Base-by-base conservation (phyloP, 768 basidiomycete genomes). In the Rhodotorula kratochvilovae region DNA sequence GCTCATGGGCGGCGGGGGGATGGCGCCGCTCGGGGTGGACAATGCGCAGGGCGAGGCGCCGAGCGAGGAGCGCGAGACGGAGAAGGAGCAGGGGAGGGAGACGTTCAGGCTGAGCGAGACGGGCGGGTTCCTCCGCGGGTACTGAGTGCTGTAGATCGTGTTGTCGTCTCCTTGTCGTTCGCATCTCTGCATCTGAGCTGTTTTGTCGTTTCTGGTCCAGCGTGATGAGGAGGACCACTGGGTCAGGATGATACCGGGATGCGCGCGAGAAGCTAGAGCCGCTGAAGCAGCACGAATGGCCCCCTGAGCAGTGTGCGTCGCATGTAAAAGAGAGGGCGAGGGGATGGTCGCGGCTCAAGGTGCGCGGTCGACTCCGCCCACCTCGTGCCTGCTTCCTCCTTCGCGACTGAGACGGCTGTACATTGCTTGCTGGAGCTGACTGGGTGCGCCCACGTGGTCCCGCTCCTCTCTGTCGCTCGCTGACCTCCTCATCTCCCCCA, bases 121-220 rank as follows among this genome's bases (percentile, higher is more conserved):
- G 21, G 66, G 63, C 25, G 70, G 70, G 13, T 71, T 71, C 56
- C n/a, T 67, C 6, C 35, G 51, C 0, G 57, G 56, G 3, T 71
- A 35, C 25, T 16, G 17, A 27, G 23, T 36, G 31, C 25, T 15
- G 11, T 39, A 1, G 29, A 31, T 19, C 17, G 4, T 39, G 11
- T 25, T 48, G 62, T 46, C 42, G 46, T 45, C 23, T 25, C 39
- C 23, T 5, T 60, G 53, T 62, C 35, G 31, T 62, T 56, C 27
- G 33, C 45, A 35, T 6, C 35, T 48, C 25, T n/a, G n/a, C n/a
- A n/a, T n/a, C n/a, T n/a, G n/a, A n/a, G 12, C 25, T 3, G 21
- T 25, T 1, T 25, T 45, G n/a, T 27, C 42, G 29, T 43, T 1
- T 35, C n/a, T n/a, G n/a, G 1, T 29, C 27, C 17, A 50, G 48